Conservation (phyloP, 2,329 filamentous ascomycete species). For the Pseudogymnoascus sp. region DNA sequence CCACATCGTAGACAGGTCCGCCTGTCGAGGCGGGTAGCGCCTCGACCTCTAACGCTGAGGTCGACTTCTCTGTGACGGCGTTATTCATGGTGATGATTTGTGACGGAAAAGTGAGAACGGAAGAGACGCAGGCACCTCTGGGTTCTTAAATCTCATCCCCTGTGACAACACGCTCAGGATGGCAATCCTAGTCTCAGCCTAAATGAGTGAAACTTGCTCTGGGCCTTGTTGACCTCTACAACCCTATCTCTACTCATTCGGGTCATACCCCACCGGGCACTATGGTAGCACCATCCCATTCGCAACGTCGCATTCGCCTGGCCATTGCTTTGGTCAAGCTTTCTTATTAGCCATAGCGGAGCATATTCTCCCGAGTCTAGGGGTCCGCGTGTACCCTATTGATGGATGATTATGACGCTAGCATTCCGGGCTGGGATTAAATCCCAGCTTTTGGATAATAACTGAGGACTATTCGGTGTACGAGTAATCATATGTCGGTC, state of each 20-base stretch:
- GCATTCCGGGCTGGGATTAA: too few relatives aligned
- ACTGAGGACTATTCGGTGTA: too few relatives aligned
- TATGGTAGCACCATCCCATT: too few relatives aligned
- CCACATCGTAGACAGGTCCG: background rate
- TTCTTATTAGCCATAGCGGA: too few relatives aligned
- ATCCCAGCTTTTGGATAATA: too few relatives aligned
- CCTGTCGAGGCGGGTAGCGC: constrained; percentile 18
- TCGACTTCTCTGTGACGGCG: constrained; percentile 14
- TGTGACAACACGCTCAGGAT: constrained; percentile 15
- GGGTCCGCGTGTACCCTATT: too few relatives aligned
- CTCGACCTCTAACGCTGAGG: constrained; percentile 10
- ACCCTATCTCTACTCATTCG: too few relatives aligned
- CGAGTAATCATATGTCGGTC: background rate
- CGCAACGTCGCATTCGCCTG: too few relatives aligned
- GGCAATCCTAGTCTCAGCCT: constrained; percentile 20
- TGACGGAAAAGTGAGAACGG: constrained; percentile 23
- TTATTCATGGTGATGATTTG: constrained; percentile 17
- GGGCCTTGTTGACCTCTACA: constrained; percentile 20
- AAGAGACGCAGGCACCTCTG: constrained; percentile 24
- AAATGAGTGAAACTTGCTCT: constrained; percentile 16
- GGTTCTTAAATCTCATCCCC: constrained; percentile 28
- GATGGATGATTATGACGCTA: too few relatives aligned
- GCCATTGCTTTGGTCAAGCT: too few relatives aligned
- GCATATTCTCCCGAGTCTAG: too few relatives aligned
- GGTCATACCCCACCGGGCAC: too few relatives aligned